Percentiles rank a stretch among this genome's conserved stretches.
Evolutionary conservation across 2,329 filamentous ascomycete species (phyloP).

Genomic region (Ophiocordyceps sinensis): DNA sequence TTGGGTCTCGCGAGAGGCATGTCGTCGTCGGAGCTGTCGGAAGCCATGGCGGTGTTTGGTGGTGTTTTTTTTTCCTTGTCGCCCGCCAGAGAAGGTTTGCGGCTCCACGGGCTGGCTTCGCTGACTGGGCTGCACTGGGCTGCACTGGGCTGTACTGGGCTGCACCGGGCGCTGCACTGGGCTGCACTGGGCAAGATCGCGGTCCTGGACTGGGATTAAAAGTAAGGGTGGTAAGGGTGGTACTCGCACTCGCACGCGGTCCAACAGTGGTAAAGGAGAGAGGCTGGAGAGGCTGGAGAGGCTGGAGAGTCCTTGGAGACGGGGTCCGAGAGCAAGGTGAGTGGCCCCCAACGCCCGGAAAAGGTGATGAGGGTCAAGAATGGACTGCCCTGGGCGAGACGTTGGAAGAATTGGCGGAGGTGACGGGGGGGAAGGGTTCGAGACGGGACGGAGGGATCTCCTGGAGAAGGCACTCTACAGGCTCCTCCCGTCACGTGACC

Average conservation of each 20-base stretch:
- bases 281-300: constrained; percentile 2
- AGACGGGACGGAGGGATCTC: constrained; percentile 7
- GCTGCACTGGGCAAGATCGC: constrained; percentile 1
- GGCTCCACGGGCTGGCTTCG: too few species aligned
- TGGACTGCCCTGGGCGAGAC: constrained; percentile 6
- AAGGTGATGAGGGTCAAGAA: constrained; percentile 18
- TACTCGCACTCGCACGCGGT: not conserved
- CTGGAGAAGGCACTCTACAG: constrained; percentile 3
- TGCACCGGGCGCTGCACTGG: not conserved
- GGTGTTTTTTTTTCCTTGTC: too few species aligned
- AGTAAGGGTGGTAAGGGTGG: too few species aligned
- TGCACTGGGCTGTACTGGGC: not conserved
- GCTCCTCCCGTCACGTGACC: constrained; percentile 15
- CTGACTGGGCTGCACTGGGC: not conserved
- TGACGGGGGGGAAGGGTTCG: constrained; percentile 3
- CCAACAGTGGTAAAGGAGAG: not conserved
- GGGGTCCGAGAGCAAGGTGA: constrained; percentile 10
- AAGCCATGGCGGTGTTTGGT: constrained; percentile 29
- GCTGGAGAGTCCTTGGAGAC: too few species aligned
- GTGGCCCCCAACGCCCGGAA: constrained; percentile 17
- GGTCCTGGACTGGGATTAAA: not conserved
- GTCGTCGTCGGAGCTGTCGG: constrained; percentile 62
- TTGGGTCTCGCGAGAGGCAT: constrained; percentile 59
- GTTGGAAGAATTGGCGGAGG: constrained; percentile 5
- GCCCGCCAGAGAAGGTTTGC: too few species aligned